Evolutionary conservation across 2,329 filamentous ascomycete species (phyloP).

Genomic region (Phialophora verrucosa): DNA sequence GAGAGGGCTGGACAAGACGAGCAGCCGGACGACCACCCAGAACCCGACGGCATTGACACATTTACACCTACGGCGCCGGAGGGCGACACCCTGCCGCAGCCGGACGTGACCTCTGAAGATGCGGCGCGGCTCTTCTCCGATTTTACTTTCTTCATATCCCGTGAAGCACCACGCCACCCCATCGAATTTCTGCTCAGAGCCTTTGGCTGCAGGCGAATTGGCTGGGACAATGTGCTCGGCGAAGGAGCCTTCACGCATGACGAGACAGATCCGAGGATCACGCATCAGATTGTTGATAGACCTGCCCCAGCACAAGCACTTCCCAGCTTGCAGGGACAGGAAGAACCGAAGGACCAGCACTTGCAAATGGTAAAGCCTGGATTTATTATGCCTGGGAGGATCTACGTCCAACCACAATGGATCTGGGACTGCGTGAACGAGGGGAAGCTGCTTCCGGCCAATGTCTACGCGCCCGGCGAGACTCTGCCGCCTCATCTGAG

Average conservation of each 20-base stretch:
- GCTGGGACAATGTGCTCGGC: constrained; percentile 89
- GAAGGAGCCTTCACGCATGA: constrained; percentile 91
- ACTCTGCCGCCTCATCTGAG: constrained; percentile 92
- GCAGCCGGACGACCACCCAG: constrained; percentile 49
- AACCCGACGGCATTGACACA: constrained; percentile 73
- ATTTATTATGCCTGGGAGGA: constrained; percentile 83
- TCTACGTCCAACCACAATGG: constrained; percentile 97
- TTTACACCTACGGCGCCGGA: constrained; percentile 85
- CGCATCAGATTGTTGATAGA: constrained; percentile 93
- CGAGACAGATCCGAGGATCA: constrained; percentile 85
- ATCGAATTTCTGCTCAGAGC: constrained; percentile 91
- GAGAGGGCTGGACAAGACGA: constrained; percentile 51
- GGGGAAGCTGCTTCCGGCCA: constrained; percentile 81
- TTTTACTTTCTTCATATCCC: constrained; percentile 89
- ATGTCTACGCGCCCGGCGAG: constrained; percentile 87
- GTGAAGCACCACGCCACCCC: constrained; percentile 87
- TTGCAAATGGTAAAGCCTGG: constrained; percentile 56
- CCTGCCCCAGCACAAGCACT: constrained; percentile 63
- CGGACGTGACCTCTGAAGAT: constrained; percentile 68
- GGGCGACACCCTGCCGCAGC: constrained; percentile 85
- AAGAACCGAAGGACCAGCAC: constrained; percentile 36
- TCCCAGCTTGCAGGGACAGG: constrained; percentile 42
- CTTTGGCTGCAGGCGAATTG: constrained; percentile 94
- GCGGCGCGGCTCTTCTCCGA: constrained; percentile 80
- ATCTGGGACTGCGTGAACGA: constrained; percentile 97